A percentile compares a stretch with the other conserved stretches of the same genome.
phyloP scores from a whole-genome alignment of 805 yeast genomes.

The Candida awuae region DNA sequence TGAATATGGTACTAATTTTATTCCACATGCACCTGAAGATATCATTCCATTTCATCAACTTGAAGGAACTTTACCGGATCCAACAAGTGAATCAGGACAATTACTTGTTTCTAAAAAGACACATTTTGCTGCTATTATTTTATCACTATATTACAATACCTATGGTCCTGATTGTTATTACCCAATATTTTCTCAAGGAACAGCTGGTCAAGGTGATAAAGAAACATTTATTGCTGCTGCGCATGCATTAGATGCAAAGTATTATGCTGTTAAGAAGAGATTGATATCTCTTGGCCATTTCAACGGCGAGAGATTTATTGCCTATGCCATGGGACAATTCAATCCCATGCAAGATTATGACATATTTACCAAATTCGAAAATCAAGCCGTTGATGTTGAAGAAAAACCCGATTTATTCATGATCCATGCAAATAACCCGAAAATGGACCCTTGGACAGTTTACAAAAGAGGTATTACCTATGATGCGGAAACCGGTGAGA shows the following conservation, averaged over 20 bases:
- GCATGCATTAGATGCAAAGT: slow-evolving; percentile 49
- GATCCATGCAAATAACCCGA: slow-evolving; percentile 62
- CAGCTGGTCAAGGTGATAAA: slow-evolving; percentile 51
- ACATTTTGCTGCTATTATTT: slow-evolving; percentile 44
- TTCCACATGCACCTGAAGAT: slow-evolving; percentile 39
- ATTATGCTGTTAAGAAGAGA: slow-evolving; percentile 51
- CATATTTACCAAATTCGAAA: slow-evolving; percentile 22
- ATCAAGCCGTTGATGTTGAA: slow-evolving; percentile 12
- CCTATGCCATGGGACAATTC: slow-evolving; percentile 72
- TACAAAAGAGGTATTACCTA: slow-evolving; percentile 33
- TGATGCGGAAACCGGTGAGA: slow-evolving; percentile 33
- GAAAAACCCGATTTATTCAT: slow-evolving; percentile 36
- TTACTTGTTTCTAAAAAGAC: slow-evolving; percentile 46
- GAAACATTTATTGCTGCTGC: slow-evolving; percentile 53
- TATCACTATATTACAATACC: slow-evolving; percentile 53
- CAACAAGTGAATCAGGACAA: slow-evolving; percentile 62
- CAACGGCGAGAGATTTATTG: slow-evolving; percentile 38
- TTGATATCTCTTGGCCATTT: slow-evolving; percentile 49
- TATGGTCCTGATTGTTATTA: slow-evolving; percentile 53
- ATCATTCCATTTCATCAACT: slow-evolving; percentile 48
- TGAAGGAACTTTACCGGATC: slow-evolving; percentile 54
- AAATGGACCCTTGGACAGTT: slow-evolving; percentile 53
- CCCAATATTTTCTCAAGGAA: slow-evolving; percentile 41
- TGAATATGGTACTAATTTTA: slow-evolving; percentile 20
- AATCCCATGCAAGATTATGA: slow-evolving; percentile 57